Evolutionary conservation across 1,139 yeast genomes (phyloP).

Genomic region (Saccharomyces hybrid): DNA sequence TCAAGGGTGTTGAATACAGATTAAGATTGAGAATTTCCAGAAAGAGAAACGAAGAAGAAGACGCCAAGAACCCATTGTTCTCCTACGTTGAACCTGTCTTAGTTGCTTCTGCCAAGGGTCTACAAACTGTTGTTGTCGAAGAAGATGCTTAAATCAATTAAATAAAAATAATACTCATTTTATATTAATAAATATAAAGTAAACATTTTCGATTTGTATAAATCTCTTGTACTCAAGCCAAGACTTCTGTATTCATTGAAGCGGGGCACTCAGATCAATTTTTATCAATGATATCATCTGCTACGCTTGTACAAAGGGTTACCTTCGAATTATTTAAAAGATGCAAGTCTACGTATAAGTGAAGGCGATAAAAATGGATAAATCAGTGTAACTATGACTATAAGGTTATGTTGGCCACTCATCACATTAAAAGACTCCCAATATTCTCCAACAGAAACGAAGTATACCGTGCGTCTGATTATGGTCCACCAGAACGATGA

Average conservation of each 20-base stretch:
- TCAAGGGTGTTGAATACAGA: slow-evolving; percentile 98
- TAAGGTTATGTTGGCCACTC: slow-evolving; percentile 29
- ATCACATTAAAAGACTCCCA: slow-evolving; percentile 31
- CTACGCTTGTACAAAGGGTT: not conserved
- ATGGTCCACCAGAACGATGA: slow-evolving; percentile 14
- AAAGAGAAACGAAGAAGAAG: slow-evolving; percentile 99
- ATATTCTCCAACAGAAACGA: slow-evolving; percentile 2
- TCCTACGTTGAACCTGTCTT: slow-evolving; percentile 96
- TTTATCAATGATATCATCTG: not conserved
- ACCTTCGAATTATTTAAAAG: not conserved
- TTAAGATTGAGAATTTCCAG: slow-evolving; percentile 98
- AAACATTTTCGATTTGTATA: slow-evolving; percentile 9
- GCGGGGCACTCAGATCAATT: too few species aligned
- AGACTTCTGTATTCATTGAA: not conserved
- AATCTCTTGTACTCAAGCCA: slow-evolving; percentile 3
- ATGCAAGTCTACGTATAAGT: not conserved
- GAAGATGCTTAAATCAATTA: slow-evolving; percentile 53
- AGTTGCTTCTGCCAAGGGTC: slow-evolving; percentile 94
- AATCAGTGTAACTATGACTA: slow-evolving; percentile 36
- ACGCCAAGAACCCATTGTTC: slow-evolving; percentile 96
- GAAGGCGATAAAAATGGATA: slow-evolving; percentile 5
- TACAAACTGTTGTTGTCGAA: slow-evolving; percentile 95
- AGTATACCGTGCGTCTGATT: slow-evolving; percentile 2
- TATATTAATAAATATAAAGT: slow-evolving; percentile 7
- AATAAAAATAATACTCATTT: slow-evolving; percentile 13